Evolutionary conservation across 73 alveolate genomes (phyloP).

Genomic region (Stentor coeruleus): DNA sequence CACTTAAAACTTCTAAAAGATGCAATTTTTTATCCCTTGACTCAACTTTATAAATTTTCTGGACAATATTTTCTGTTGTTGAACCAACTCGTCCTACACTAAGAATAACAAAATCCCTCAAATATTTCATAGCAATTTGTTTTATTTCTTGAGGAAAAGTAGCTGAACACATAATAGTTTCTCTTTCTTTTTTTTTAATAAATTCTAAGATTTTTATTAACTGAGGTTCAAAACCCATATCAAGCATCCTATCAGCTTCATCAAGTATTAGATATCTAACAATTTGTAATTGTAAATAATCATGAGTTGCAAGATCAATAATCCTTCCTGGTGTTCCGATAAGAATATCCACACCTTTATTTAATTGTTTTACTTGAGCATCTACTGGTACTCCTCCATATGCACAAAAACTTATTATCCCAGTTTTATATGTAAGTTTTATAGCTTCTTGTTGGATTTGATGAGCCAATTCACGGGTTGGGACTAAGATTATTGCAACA

Average conservation of each 20-base stretch:
- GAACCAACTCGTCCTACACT: conserved; percentile 39
- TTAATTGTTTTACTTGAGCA: background rate
- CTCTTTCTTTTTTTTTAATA: conserved; percentile 85
- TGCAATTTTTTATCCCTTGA: conserved; percentile 78
- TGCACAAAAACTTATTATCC: conserved; percentile 50
- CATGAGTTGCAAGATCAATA: conserved; percentile 58
- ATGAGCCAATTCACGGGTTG: conserved; percentile 94
- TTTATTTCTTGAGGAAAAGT: conserved; percentile 94
- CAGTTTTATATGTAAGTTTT: conserved; percentile 48
- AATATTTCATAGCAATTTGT: conserved; percentile 79
- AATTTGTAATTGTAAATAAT: conserved; percentile 53
- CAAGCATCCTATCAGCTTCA: conserved; percentile 93
- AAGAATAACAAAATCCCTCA: conserved; percentile 39
- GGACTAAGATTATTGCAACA: conserved; percentile 85
- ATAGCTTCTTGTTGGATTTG: conserved; percentile 75
- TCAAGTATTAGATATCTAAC: conserved; percentile 88
- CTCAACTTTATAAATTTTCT: conserved; percentile 45
- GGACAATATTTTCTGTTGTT: conserved; percentile 37
- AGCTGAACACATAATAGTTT: conserved; percentile 95
- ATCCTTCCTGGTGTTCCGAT: conserved; percentile 97
- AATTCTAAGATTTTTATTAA: too few species aligned
- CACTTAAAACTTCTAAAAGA: conserved; percentile 73
- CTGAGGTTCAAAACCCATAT: too few species aligned
- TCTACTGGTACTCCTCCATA: conserved; percentile 47
- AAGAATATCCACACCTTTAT: conserved; percentile 75